These are phyloP conservation scores for Mortierella sp. DNA, from an alignment of 371 early-diverging fungal genomes.

Conservation along the genomic window DNA sequence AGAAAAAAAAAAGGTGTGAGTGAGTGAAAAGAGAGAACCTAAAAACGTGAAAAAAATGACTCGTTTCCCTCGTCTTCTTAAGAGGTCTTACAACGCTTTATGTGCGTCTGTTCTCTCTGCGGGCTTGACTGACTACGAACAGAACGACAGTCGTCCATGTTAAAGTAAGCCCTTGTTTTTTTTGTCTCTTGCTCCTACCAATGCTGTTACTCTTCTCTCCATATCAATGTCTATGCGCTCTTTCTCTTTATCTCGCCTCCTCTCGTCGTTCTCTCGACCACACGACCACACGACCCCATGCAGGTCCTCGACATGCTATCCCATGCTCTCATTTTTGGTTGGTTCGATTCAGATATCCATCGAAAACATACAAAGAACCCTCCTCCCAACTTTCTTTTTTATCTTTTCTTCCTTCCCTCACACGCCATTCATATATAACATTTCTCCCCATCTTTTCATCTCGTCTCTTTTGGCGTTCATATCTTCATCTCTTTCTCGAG, in stretches of 20 bases:
- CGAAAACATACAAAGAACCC: not conserved
- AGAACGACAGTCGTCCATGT: no score
- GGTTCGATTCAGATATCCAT: conserved; percentile 10
- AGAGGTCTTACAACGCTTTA: not conserved
- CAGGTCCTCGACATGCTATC: conserved; percentile 3
- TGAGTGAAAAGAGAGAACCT: not conserved
- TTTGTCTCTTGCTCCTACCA: not conserved
- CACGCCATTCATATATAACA: not conserved
- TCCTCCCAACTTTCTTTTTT: conserved; percentile 4
- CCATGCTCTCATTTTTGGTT: conserved; percentile 16
- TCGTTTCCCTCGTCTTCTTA: not conserved
- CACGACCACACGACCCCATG: conserved; percentile 20
- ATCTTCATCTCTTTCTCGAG: conserved; percentile 3
- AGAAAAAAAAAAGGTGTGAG: not conserved
- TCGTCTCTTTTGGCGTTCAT: not conserved
- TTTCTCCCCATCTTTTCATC: conserved; percentile 4
- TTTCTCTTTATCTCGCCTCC: not conserved
- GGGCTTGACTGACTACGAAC: not conserved
- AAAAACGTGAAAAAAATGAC: conserved; percentile 11
- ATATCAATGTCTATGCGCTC: not conserved
- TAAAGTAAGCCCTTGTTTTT: not conserved
- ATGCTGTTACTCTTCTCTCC: not conserved
- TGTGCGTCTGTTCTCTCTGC: not conserved
- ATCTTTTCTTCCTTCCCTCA: not conserved
- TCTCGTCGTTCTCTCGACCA: not conserved